Evolutionary conservation across 306 rosid species (phyloP).

Genomic region (Trifolium subterraneum): DNA sequence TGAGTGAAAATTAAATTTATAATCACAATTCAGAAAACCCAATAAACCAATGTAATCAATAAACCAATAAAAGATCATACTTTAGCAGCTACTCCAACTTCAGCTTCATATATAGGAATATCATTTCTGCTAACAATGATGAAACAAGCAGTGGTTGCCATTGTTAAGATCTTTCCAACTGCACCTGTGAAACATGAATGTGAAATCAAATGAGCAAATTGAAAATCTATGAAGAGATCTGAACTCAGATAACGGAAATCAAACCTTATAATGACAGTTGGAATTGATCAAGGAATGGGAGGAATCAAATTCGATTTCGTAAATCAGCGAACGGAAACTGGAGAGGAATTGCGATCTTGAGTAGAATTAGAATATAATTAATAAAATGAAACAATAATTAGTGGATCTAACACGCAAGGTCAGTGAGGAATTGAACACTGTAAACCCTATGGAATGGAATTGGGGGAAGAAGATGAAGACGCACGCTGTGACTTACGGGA

Average conservation of each 20-base stretch:
- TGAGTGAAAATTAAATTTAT: constrained; percentile 6
- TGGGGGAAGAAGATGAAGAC: not conserved
- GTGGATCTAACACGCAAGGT: constrained; percentile 6
- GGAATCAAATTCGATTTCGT: not conserved
- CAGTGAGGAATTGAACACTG: constrained; percentile 3
- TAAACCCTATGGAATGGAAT: constrained; percentile 22
- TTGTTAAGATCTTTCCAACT: constrained; percentile 40
- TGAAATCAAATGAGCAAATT: not conserved
- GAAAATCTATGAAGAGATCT: constrained; percentile 1
- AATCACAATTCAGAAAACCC: too few relatives aligned
- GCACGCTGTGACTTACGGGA: not conserved
- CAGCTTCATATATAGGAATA: constrained; percentile 96
- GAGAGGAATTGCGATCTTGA: not conserved
- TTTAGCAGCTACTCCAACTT: constrained; percentile 96
- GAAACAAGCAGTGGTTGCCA: constrained; percentile 97
- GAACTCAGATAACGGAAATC: constrained; percentile 16
- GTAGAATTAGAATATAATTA: not conserved
- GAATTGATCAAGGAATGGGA: constrained; percentile 17
- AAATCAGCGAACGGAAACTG: not conserved
- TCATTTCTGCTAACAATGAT: constrained; percentile 95
- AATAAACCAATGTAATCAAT: not conserved
- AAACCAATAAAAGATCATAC: constrained; percentile 46
- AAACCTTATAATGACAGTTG: not conserved
- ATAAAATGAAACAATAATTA: not conserved
- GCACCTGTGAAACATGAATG: not conserved